Evolutionary conservation across 371 early-diverging fungal genomes (phyloP).

Genomic region (Lichtheimia ramosa): DNA sequence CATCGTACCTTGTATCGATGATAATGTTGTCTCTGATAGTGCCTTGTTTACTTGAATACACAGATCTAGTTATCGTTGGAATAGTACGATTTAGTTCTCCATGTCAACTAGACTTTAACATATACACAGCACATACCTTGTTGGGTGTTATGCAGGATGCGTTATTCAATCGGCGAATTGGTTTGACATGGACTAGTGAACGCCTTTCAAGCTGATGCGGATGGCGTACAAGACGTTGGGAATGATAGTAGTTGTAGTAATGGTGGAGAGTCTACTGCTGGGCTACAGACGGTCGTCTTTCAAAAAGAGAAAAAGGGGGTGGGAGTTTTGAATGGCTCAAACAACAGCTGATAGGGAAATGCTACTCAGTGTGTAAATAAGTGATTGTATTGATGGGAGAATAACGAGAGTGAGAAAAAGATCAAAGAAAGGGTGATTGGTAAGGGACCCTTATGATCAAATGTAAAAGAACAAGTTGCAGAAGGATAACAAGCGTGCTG

Average conservation of each 20-base stretch:
- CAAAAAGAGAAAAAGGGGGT: too few species aligned
- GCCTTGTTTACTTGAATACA: too few species aligned
- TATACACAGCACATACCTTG: too few species aligned
- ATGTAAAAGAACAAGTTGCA: conserved; percentile 7
- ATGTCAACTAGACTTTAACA: too few species aligned
- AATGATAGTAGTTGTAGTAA: neutral
- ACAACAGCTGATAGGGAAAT: too few species aligned
- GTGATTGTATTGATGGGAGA: neutral
- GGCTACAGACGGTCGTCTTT: neutral
- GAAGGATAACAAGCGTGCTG: conserved; percentile 1
- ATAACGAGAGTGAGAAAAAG: conserved; percentile 2
- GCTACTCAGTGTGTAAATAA: neutral
- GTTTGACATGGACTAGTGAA: neutral
- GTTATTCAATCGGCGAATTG: conserved; percentile 13
- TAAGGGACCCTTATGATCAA: neutral
- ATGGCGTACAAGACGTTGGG: neutral
- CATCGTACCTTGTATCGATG: too few species aligned
- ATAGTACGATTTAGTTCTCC: too few species aligned
- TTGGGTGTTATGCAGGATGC: conserved; percentile 10
- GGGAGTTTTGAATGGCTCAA: too few species aligned
- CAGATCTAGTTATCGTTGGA: too few species aligned
- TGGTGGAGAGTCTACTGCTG: neutral
- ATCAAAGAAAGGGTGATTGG: conserved; percentile 1
- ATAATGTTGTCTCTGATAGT: too few species aligned
- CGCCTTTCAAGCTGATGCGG: neutral